Percentiles rank a stretch among this genome's conserved stretches.
Conservation (phyloP, 2,329 filamentous ascomycete species). For the Macrophomina phaseolina region DNA sequence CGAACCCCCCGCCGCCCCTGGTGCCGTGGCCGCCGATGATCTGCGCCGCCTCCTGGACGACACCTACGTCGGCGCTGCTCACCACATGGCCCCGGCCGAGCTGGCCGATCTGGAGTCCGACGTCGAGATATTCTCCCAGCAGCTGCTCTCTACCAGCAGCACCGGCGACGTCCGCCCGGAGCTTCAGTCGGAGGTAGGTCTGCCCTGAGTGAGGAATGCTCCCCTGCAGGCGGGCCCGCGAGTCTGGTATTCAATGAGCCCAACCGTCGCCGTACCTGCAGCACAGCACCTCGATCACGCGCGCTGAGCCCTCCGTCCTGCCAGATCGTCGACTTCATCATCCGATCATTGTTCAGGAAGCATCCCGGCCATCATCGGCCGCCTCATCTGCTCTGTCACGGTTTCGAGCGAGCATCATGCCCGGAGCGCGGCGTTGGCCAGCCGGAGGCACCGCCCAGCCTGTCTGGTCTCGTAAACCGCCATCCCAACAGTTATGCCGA, state of each 20-base stretch:
- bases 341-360: conserved; percentile 77
- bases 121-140: conserved; percentile 53
- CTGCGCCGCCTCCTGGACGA: conserved; percentile 70
- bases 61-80: conserved; percentile 64
- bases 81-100: conserved; percentile 44
- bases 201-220: conserved; percentile 19
- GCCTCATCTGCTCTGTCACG: conserved; percentile 81
- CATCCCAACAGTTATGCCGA: conserved; percentile 74
- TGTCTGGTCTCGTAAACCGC: conserved; percentile 69
- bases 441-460: conserved; percentile 50
- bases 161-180: conserved; percentile 37
- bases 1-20: conserved; percentile 18
- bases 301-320: conserved; percentile 37
- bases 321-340: conserved; percentile 58
- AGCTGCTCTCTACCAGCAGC: conserved; percentile 42
- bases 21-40: conserved; percentile 35
- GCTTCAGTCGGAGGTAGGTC: conserved; percentile 52
- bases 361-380: conserved; percentile 58
- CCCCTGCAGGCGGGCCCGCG: conserved; percentile 42
- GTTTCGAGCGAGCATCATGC: conserved; percentile 65
- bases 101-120: conserved; percentile 40
- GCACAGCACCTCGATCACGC: conserved; percentile 23
- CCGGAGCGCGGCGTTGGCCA: conserved; percentile 38
- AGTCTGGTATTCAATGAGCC: conserved; percentile 14
- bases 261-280: conserved; percentile 32